phyloP scores from a whole-genome alignment of 148 eudicot genomes.

The Bassia scoparia region DNA sequence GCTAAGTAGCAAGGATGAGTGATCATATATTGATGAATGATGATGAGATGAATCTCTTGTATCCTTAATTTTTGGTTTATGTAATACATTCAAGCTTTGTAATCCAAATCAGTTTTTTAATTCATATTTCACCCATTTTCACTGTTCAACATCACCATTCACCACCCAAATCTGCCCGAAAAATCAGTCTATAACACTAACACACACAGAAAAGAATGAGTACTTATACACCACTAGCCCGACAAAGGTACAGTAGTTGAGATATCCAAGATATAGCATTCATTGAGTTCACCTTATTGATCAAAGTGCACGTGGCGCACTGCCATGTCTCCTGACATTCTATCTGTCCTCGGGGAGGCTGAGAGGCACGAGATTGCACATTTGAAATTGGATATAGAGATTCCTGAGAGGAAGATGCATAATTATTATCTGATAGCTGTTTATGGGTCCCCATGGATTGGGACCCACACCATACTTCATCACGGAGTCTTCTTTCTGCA shows the following conservation, averaged over 20 bases:
- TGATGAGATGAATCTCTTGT: too few relatives aligned
- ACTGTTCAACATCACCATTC: too few relatives aligned
- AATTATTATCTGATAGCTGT: slow-evolving; percentile 33
- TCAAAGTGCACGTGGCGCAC: slow-evolving; percentile 63
- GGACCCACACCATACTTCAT: slow-evolving; percentile 89
- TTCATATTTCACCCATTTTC: too few relatives aligned
- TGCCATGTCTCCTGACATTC: slow-evolving; percentile 49
- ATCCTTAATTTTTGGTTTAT: too few relatives aligned
- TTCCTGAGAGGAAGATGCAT: slow-evolving; percentile 24
- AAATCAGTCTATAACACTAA: too few relatives aligned
- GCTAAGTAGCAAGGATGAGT: too few relatives aligned
- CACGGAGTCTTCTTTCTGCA: slow-evolving; percentile 88
- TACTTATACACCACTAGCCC: too few relatives aligned
- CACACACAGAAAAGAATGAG: too few relatives aligned
- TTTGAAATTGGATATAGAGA: slow-evolving; percentile 14
- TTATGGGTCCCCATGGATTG: slow-evolving; percentile 25
- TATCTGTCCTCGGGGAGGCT: slow-evolving; percentile 6
- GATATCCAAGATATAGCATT: neutral
- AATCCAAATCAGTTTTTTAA: too few relatives aligned
- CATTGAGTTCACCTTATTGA: slow-evolving; percentile 57
- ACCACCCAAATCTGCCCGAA: too few relatives aligned
- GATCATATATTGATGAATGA: too few relatives aligned
- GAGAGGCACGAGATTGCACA: slow-evolving; percentile 20
- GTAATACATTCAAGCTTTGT: too few relatives aligned
- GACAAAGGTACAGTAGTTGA: neutral